Evolutionary conservation across 2,329 filamentous ascomycete species (phyloP), one percentile per base, ranked within the genome.

Genomic region (Amphichorda felina): DNA sequence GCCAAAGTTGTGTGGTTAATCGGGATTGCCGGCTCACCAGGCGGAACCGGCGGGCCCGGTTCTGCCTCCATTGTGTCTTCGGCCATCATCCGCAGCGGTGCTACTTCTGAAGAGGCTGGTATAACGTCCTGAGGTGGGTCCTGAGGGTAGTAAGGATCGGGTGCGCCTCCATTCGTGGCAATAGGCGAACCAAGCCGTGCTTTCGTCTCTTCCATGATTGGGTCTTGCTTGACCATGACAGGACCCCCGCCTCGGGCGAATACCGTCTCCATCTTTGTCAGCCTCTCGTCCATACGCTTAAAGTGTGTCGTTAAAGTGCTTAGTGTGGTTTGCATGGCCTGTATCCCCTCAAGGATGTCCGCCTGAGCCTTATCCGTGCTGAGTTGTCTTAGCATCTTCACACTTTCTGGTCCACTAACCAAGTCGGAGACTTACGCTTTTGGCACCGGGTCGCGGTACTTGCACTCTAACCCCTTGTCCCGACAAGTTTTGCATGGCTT

Each of bases 1-100:
- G 87, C 87, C n/a, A 86, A 75, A 1, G 88, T 95, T 0, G 85
- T 93, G 50, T 96, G 89, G 45, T 94, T 84, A 19, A 79, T 73
- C 1, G 86, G 83, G 38, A 94, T 83, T 2, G 81, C 74, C 11
- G 82, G 72, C 43, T 77, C 70, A 32, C 75, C 76, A 1, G 70
- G 69, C 10, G 58, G 61, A 6, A 72, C 68, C 9, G 65, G 59
- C 7, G 66, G 65, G 7, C 68, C 66, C 15, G 70, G 67, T 30
- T 70, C 64, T 2, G 59, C 59, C 38, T 74, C 68, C 34, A 63
- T 54, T 35, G 69, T 63, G 22, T 73, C 65, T 27, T 68, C 69
- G 4, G 45, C 48, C 47, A 55, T 53, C 41, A 52, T 45, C 4
- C 45, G 50, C 21, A 52, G 27, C 7, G 50, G 43, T 4, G 28